Conservation (phyloP, 2,329 filamentous ascomycete species). For the Coleophoma eucalyptorum region DNA sequence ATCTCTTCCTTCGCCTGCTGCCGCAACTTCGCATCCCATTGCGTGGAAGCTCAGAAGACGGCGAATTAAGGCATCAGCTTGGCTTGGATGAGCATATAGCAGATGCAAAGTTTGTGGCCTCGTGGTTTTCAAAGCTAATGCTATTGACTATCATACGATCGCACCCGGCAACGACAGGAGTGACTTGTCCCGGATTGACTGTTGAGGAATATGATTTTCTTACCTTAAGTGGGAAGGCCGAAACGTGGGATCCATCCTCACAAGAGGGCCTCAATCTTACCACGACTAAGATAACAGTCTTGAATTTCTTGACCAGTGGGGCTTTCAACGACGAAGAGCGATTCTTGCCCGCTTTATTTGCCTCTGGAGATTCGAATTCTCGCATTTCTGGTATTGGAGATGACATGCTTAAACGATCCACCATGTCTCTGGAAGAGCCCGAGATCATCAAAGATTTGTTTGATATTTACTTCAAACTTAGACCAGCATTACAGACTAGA, state of each 20-base stretch:
- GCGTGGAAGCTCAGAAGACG: slow-evolving; percentile 76
- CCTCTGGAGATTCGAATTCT: slow-evolving; percentile 77
- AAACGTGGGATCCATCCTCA: slow-evolving; percentile 61
- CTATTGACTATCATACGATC: slow-evolving; percentile 51
- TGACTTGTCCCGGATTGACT: slow-evolving; percentile 52
- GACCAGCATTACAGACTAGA: slow-evolving; percentile 71
- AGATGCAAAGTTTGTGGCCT: slow-evolving; percentile 71
- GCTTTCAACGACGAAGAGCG: slow-evolving; percentile 81
- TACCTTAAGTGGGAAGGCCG: slow-evolving; percentile 60
- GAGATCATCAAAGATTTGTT: slow-evolving; percentile 64
- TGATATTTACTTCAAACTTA: slow-evolving; percentile 66
- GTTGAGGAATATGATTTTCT: slow-evolving; percentile 66
- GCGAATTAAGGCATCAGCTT: slow-evolving; percentile 59
- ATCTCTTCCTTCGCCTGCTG: slow-evolving; percentile 75
- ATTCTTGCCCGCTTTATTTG: slow-evolving; percentile 79
- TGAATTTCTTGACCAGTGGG: slow-evolving; percentile 75
- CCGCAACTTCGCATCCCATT: slow-evolving; percentile 68
- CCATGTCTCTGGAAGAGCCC: slow-evolving; percentile 68
- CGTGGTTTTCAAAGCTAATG: slow-evolving; percentile 74
- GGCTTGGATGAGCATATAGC: slow-evolving; percentile 56
- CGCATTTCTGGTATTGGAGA: slow-evolving; percentile 82
- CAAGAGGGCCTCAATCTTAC: slow-evolving; percentile 61
- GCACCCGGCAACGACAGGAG: slow-evolving; percentile 27
- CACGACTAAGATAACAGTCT: slow-evolving; percentile 65
- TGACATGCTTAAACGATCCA: slow-evolving; percentile 79